Evolutionary conservation across 192 early-diverging fungal species (phyloP).

Genomic region (Entrophospora sp.): DNA sequence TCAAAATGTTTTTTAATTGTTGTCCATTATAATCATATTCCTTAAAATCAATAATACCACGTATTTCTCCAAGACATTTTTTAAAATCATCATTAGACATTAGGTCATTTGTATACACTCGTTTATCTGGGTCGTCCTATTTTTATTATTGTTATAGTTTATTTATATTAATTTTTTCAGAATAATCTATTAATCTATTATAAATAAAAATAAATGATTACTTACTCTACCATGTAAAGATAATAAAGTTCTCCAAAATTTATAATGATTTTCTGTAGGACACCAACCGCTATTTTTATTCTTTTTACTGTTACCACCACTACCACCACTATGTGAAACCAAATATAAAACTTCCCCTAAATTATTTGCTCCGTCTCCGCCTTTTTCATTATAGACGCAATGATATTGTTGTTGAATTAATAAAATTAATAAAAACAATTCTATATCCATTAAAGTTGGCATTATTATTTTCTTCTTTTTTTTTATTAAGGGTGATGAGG

Average conservation of each 20-base stretch:
- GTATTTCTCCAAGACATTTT: slow-evolving; percentile 1
- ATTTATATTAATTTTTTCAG: too few species aligned
- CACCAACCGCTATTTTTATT: too few species aligned
- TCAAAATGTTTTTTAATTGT: background rate
- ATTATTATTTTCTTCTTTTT: background rate
- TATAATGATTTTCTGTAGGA: background rate
- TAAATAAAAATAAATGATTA: background rate
- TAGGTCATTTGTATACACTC: background rate
- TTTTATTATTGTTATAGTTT: too few species aligned
- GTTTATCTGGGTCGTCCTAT: slow-evolving; percentile 2
- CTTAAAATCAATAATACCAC: background rate
- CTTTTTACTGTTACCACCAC: too few species aligned
- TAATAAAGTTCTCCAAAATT: slow-evolving; percentile 1
- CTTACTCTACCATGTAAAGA: background rate
- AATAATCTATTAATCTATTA: too few species aligned
- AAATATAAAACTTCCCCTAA: slow-evolving; percentile 3
- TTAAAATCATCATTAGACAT: background rate
- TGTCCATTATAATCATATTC: background rate
- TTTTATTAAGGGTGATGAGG: background rate
- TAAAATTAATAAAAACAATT: slow-evolving; percentile 5
- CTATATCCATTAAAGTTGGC: slow-evolving; percentile 8
- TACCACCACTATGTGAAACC: background rate
- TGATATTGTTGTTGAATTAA: background rate
- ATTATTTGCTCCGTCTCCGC: background rate
- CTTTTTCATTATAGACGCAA: background rate